A percentile compares a stretch with the other conserved stretches of the same genome.
phyloP scores from a whole-genome alignment of 495 filamentous ascomycete species.

The Glutinoglossum americanum region DNA sequence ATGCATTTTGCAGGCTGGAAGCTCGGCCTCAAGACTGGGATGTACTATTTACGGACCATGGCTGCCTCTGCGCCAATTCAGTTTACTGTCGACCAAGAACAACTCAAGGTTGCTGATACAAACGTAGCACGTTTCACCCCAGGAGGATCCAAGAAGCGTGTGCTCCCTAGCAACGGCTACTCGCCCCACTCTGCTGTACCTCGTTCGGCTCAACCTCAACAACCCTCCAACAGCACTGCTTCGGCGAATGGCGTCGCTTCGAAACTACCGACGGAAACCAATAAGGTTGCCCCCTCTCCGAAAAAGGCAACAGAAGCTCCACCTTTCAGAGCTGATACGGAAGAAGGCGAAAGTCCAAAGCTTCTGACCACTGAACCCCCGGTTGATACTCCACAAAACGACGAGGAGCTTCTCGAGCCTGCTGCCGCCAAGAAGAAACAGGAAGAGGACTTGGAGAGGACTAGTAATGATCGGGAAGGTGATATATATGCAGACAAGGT shows the following conservation, averaged over 20 bases:
- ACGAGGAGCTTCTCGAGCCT: conserved; percentile 35
- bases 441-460: conserved; percentile 40
- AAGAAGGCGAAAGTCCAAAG: conserved; percentile 57
- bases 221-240: conserved; percentile 11
- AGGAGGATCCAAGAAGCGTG: background rate
- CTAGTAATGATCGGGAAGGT: conserved; percentile 47
- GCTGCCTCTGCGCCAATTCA: conserved; percentile 92
- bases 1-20: conserved; percentile 99
- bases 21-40: conserved; percentile 94
- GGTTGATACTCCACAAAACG: conserved; percentile 24
- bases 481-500: conserved; percentile 91
- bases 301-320: conserved; percentile 26
- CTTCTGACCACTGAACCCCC: conserved; percentile 46
- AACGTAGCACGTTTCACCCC: conserved; percentile 35
- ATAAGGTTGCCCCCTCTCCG: conserved; percentile 15
- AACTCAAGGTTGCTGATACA: conserved; percentile 73
- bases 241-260: conserved; percentile 32
- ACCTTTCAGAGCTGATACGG: conserved; percentile 42
- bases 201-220: conserved; percentile 35
- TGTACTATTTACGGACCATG: conserved; percentile 99
- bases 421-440: conserved; percentile 31
- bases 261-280: conserved; percentile 32
- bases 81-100: conserved; percentile 96
- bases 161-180: conserved; percentile 20
- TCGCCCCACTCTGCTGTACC: conserved; percentile 34